Conservation (phyloP, 208 protist species). For the Endotrypanum monterogeii region DNA sequence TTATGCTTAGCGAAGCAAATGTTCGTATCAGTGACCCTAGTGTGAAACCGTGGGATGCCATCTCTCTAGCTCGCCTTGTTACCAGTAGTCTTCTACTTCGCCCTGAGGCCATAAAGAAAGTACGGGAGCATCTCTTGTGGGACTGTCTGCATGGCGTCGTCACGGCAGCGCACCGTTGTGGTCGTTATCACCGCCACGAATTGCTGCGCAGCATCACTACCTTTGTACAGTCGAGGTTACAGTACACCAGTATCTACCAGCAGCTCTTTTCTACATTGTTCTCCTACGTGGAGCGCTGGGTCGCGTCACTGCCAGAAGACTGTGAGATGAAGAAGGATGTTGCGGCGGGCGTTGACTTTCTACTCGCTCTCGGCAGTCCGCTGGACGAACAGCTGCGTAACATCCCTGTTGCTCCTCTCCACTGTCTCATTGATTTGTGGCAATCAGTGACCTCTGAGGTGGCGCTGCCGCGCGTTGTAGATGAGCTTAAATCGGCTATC, state of each 20-base stretch:
- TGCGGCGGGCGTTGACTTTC: constrained; percentile 79
- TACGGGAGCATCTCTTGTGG: constrained; percentile 72
- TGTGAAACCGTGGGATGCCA: constrained; percentile 77
- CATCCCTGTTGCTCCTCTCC: constrained; percentile 70
- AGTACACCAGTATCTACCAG: constrained; percentile 33
- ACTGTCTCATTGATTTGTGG: constrained; percentile 83
- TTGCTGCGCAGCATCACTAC: constrained; percentile 66
- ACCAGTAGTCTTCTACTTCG: constrained; percentile 71
- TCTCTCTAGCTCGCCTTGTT: constrained; percentile 62
- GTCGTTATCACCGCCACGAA: constrained; percentile 64
- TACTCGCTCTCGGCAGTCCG: constrained; percentile 50
- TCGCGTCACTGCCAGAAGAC: constrained; percentile 33
- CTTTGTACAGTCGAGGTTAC: constrained; percentile 50
- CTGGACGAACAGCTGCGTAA: constrained; percentile 44
- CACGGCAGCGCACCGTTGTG: constrained; percentile 73
- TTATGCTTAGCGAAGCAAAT: constrained; percentile 63
- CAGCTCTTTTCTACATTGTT: constrained; percentile 79
- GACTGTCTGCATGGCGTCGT: constrained; percentile 89
- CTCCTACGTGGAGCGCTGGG: constrained; percentile 66
- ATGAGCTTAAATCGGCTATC: constrained; percentile 41
- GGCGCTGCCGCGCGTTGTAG: constrained; percentile 69
- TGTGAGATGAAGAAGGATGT: constrained; percentile 68
- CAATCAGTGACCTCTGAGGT: constrained; percentile 46
- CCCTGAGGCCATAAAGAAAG: constrained; percentile 35
- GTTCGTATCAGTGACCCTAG: constrained; percentile 61